These are phyloP conservation scores for Solanum bulbocastanum DNA, from an alignment of 257 asterid species.

Conservation along the genomic window DNA sequence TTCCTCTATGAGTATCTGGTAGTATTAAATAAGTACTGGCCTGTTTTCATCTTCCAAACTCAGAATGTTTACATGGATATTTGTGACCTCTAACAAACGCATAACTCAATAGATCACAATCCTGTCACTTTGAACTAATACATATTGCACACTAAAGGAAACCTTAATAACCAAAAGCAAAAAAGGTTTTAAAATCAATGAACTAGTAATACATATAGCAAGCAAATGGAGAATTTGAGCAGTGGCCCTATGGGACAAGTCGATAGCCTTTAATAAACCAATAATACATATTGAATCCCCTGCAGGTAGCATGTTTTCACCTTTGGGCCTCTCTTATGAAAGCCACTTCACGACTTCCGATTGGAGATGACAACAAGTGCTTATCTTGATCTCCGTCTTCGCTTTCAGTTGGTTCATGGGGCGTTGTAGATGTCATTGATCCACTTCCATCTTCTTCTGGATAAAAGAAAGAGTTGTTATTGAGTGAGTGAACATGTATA, in stretches of 20 bases:
- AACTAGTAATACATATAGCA: background rate
- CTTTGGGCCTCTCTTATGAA: slow-evolving; percentile 30
- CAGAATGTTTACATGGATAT: background rate
- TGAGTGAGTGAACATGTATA: background rate
- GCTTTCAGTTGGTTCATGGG: slow-evolving; percentile 26
- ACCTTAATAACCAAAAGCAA: background rate
- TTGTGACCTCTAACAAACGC: background rate
- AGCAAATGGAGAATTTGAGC: slow-evolving; percentile 10
- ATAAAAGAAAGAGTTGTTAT: background rate
- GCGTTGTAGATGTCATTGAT: slow-evolving; percentile 17
- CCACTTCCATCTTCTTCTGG: slow-evolving; percentile 34
- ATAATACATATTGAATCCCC: background rate
- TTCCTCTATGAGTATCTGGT: background rate
- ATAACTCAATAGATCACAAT: background rate
- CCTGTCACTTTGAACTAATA: background rate
- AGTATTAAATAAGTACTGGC: background rate
- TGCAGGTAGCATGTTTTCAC: slow-evolving; percentile 6
- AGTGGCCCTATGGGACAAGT: background rate
- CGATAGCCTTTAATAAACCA: background rate
- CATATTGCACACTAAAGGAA: background rate
- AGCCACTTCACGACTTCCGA: slow-evolving; percentile 23
- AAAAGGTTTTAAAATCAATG: background rate
- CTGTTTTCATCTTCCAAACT: background rate
- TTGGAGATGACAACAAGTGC: slow-evolving; percentile 20
- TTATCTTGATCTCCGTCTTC: slow-evolving; percentile 39